Percentiles rank a stretch among this genome's conserved stretches.
Conservation (phyloP, 768 basidiomycete species). For the Udeniomyces megalosporus region DNA sequence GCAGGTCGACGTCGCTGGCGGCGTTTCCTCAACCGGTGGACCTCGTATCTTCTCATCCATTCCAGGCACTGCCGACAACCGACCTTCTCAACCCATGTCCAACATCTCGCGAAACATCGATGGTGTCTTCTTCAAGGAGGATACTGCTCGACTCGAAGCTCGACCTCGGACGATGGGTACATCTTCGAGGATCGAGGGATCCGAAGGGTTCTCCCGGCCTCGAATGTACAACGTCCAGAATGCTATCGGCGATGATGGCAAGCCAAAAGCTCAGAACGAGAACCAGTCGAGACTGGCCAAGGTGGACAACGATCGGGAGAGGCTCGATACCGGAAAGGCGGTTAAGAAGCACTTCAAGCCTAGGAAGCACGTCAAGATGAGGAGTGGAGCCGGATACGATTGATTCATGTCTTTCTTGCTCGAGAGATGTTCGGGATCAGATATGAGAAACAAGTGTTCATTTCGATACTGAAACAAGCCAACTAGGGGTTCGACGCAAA, state of each 20-base stretch:
- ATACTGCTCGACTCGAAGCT: slow-evolving; percentile 25
- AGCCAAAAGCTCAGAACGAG: slow-evolving; percentile 31
- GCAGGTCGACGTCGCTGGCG: slow-evolving; percentile 14
- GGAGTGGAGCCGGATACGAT: slow-evolving; percentile 89
- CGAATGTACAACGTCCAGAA: slow-evolving; percentile 72
- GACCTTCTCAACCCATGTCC: slow-evolving; percentile 24
- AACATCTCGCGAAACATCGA: slow-evolving; percentile 50
- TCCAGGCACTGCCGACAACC: slow-evolving; percentile 30
- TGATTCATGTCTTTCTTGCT: slow-evolving; percentile 21
- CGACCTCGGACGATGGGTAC: slow-evolving; percentile 49
- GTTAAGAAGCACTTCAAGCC: slow-evolving; percentile 80
- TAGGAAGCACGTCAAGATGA: slow-evolving; percentile 62
- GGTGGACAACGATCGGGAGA: slow-evolving; percentile 32
- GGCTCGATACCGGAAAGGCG: slow-evolving; percentile 25
- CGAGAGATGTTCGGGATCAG: too few relatives aligned
- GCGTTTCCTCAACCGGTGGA: slow-evolving; percentile 9
- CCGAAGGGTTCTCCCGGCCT: slow-evolving; percentile 44
- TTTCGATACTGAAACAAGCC: too few relatives aligned
- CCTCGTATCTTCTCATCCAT: slow-evolving; percentile 18
- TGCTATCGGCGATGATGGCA: slow-evolving; percentile 59
- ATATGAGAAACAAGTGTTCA: too few relatives aligned
- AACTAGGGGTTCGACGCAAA: too few relatives aligned
- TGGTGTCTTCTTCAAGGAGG: slow-evolving; percentile 58
- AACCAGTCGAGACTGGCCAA: slow-evolving; percentile 34
- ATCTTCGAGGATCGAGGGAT: slow-evolving; percentile 36